Base-by-base conservation (phyloP, 2,329 filamentous ascomycete species). In the Pseudovirgaria hyperparasitica region DNA sequence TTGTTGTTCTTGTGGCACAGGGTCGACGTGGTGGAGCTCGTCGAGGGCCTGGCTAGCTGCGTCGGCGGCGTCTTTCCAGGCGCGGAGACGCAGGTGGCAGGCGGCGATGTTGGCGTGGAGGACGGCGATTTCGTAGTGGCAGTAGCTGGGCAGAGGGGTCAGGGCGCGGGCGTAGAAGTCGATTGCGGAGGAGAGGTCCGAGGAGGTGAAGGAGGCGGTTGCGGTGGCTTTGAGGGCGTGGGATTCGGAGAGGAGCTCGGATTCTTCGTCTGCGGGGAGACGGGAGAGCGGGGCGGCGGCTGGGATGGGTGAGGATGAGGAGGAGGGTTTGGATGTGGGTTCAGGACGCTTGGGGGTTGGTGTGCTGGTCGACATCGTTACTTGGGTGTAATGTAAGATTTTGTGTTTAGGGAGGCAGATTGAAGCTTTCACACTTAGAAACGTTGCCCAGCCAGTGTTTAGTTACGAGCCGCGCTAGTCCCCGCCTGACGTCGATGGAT, bases 91-190 rank as follows among this genome's bases (percentile, higher is more conserved):
- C 29, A 96, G 53, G 42, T 93, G 73, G 48, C 85, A 93, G 7
- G 86, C 87, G 2, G 87, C 71, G 38, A 94, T 77, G 58, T 96
- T 96, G 49, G 80, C 85, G 32, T 77, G 73, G 5, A 96, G 64
- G 7, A 96, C 82, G 15, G 86, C 84, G 35, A 87, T 65, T 41
- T 93, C 84, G 57, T 82, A 93, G 49, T 87, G 75, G 15, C 92
- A 70, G 49, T 92, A 92, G 37, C 72, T 76, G 2, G 87, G 87
- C 43, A 82, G 86, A 6, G 75, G 69, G 9, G 72, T 65, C 3
- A 92, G 63, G 13, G 90, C 86, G 38, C 78, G 72, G 43, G 85
- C 77, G 57, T 96, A 96, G 34, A 70, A 77, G 39, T 75, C 70
- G 35, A 96, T 76, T 21, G 87, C 87, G 35, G 77, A 73, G 30